Evolutionary conservation across 495 filamentous ascomycete species (phyloP).

Genomic region (Copromyces sp.): DNA sequence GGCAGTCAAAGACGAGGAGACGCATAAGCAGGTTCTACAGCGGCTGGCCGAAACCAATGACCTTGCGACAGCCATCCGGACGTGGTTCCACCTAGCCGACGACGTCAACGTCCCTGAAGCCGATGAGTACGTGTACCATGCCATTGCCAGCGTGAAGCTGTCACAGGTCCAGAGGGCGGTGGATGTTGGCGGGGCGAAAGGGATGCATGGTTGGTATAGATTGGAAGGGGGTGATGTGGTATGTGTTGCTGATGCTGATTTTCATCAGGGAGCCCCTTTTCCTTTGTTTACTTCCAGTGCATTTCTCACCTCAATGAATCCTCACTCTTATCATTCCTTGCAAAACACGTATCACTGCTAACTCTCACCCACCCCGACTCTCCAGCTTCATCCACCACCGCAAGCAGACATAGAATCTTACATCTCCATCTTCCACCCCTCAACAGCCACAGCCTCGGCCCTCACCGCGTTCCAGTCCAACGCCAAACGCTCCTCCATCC

Average conservation of each 20-base stretch:
- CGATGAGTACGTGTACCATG: constrained; percentile 50
- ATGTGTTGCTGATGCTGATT: neutral
- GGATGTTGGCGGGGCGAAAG: constrained; percentile 31
- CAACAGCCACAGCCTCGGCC: constrained; percentile 38
- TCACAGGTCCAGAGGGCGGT: constrained; percentile 44
- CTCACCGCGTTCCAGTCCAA: constrained; percentile 45
- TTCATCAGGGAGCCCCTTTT: neutral
- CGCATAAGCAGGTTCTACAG: constrained; percentile 11
- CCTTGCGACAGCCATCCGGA: constrained; percentile 37
- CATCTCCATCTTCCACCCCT: constrained; percentile 45
- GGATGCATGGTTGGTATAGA: constrained; percentile 31
- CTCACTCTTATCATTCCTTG: neutral
- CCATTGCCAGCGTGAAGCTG: constrained; percentile 40
- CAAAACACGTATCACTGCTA: neutral
- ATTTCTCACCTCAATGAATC: neutral
- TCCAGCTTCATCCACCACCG: constrained; percentile 34
- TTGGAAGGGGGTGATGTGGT: constrained; percentile 26
- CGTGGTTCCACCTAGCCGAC: constrained; percentile 39
- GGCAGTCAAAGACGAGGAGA: constrained; percentile 6
- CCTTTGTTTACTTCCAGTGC: neutral
- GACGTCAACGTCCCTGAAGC: constrained; percentile 1
- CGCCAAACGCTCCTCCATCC: constrained; percentile 47
- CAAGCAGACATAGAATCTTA: constrained; percentile 45
- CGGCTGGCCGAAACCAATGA: constrained; percentile 30
- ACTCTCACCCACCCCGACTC: constrained; percentile 4